Conservation (phyloP, 164 flowering plant species). For the Santalum album region DNA sequence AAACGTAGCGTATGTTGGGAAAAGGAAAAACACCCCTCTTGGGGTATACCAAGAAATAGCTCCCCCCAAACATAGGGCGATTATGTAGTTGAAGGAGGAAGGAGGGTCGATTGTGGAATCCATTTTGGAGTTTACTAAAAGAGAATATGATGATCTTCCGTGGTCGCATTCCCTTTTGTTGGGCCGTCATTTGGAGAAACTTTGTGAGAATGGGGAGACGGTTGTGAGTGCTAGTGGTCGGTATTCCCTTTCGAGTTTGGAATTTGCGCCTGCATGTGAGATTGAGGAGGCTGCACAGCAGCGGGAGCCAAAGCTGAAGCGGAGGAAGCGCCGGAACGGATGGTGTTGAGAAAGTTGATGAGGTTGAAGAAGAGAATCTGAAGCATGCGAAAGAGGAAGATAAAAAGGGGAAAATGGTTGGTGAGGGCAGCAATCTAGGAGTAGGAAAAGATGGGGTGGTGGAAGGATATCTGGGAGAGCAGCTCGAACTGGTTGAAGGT, state of each 20-base stretch:
- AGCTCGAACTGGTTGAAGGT: too few relatives aligned
- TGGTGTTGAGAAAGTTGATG: too few relatives aligned
- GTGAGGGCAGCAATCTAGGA: too few relatives aligned
- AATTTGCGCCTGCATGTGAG: background rate
- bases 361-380: too few relatives aligned
- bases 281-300: too few relatives aligned
- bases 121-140: slow-evolving; percentile 23
- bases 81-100: slow-evolving; percentile 27
- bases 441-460: too few relatives aligned
- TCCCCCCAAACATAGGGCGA: slow-evolving; percentile 18
- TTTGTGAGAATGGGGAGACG: slow-evolving; percentile 25
- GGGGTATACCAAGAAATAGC: too few relatives aligned
- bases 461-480: too few relatives aligned
- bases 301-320: slow-evolving; percentile 24
- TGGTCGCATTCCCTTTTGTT: slow-evolving; percentile 25
- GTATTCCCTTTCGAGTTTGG: slow-evolving; percentile 15
- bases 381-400: too few relatives aligned
- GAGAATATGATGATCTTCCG: slow-evolving; percentile 26
- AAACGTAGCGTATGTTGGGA: too few relatives aligned
- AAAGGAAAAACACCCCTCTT: too few relatives aligned
- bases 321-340: slow-evolving; percentile 1
- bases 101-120: slow-evolving; percentile 31
- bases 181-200: slow-evolving; percentile 28
- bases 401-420: too few relatives aligned
- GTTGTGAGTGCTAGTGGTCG: background rate